Percentiles rank a stretch among this genome's conserved stretches.
Conservation (phyloP, 495 filamentous ascomycete species). For the Stereocaulon alpinum region DNA sequence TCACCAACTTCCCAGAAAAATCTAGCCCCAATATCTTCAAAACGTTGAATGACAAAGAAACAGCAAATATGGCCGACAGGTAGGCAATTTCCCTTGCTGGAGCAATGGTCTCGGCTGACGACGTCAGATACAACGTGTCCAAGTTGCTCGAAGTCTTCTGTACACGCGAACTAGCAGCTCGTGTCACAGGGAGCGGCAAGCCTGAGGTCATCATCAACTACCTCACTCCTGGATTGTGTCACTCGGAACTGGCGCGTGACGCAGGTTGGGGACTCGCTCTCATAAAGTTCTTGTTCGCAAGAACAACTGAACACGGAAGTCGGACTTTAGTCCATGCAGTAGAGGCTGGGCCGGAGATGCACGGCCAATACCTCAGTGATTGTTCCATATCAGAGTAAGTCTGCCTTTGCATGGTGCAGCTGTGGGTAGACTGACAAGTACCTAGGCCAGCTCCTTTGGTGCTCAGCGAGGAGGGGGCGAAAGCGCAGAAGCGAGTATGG, state of each 20-base stretch:
- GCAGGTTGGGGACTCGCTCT: constrained; percentile 7
- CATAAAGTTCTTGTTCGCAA: constrained; percentile 27
- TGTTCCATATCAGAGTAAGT: constrained; percentile 16
- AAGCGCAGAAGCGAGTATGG: constrained; percentile 43
- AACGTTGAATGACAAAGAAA: constrained; percentile 22
- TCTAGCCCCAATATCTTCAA: constrained; percentile 22
- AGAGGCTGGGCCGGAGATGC: constrained; percentile 23
- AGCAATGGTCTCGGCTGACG: background rate
- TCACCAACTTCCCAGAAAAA: constrained; percentile 20
- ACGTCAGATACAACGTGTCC: constrained; percentile 23
- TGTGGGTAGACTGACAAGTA: background rate
- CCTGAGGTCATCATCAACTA: constrained; percentile 42
- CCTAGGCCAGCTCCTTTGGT: constrained; percentile 27
- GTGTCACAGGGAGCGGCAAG: constrained; percentile 8
- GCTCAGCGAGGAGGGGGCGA: constrained; percentile 28
- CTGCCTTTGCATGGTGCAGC: background rate
- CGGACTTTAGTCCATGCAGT: constrained; percentile 29
- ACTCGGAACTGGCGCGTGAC: constrained; percentile 35
- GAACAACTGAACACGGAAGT: constrained; percentile 31
- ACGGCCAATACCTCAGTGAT: constrained; percentile 27
- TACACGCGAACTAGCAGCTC: constrained; percentile 24
- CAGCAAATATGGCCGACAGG: constrained; percentile 20
- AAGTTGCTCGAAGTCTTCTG: constrained; percentile 29
- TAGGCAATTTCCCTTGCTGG: background rate
- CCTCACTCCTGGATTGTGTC: constrained; percentile 41